Base-by-base conservation (phyloP, 1,139 yeast species). In the Lodderomyces theae region DNA sequence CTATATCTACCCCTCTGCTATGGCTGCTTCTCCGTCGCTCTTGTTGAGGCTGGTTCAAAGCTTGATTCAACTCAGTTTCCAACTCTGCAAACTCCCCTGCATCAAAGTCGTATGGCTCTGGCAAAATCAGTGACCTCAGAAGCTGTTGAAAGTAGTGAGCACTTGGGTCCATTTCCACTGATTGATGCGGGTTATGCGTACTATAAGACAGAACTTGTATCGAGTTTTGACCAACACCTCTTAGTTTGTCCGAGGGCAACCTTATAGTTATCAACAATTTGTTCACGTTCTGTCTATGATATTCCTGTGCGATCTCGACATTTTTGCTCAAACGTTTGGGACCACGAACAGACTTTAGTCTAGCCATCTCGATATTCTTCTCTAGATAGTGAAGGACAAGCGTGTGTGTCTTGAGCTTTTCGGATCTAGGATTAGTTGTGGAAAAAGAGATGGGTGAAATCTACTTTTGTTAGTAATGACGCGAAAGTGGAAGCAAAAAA, bases 281-380 rank as follows among this genome's bases (percentile, higher is more conserved):
- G 24, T 32, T 19, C 18, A 32, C 25, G 5, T 32, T 22, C 35
- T 32, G 16, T 32, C 35, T 32, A 19, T 32, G 24, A 9, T 21
- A 32, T 21, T 32, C 35, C 16, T 32, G 24, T 9, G 25, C n/a
- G 12, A 32, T 32, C 3, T 5, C 13, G 4, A 32, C 35, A 21
- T 32, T 32, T 12, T 32, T 23, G 6, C 18, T 32, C 12, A 23
- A 32, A 3, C n/a, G 16, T n/a, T 18, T 32, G 24, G 35, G 35
- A 2, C 35, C 35, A 21, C 35, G 35, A 5, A 32, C 25, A 5
- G 35, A 12, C 12, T 32, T 32, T 12, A 32, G 18, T 21, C 18
- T 32, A 6, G 35, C 26, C 35, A 32, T 32, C 31, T 28, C 29
- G 5, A 11, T 5, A 23, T 23, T 4, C 4, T n/a, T 25, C 6